Evolutionary conservation across 1,284 basidiomycete genomes (phyloP), one percentile per base, ranked within the genome.

Genomic region (Cutaneotrichosporon cavernicola): DNA sequence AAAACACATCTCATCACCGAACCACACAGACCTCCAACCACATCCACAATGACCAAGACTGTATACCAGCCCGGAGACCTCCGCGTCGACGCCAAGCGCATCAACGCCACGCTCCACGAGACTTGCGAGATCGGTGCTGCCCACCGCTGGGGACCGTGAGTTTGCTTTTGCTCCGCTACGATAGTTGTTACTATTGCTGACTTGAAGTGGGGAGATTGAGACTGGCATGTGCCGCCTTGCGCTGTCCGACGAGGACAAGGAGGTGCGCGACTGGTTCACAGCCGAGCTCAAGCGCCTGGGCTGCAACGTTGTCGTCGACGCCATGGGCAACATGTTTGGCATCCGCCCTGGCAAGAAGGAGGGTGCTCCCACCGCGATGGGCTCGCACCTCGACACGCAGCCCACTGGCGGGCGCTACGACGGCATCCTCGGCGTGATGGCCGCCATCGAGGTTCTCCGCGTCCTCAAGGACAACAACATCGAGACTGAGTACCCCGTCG

Each of bases 271-370:
- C 40, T 78, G 76, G 76, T 73, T 76, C 61, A 57, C 66, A 13
- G 53, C 63, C 38, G 72, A 77, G 65, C 64, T 69, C 30, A 61
- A 72, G 61, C 61, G 67, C 40, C 69, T 78, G 2, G 76, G 75
- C 0, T 77, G 76, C 65, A 49, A 49, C 5, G 73, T 77, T 31
- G 69, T 66, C 10, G 63, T 73, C 46, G 72, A 73, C 60, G 43
- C 58, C 31, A 76, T 77, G 71, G 76, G 76, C 40, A 78, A 77
- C 71, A 75, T 77, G 65, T 78, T 76, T 55, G 70, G 69, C 38
- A 65, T 73, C 38, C 69, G 69, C 0, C 58, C 64, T 0, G 75
- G 75, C 31, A 65, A 62, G 56, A 60, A 64, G 34, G 56, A 63
- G 13, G 63, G 63, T 9, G 40, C 66, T 14, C 73, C 73, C 8